These are phyloP conservation scores for Pseudozyma thailandica DNA, from an alignment of 1,284 basidiomycete species.

Conservation along the genomic window DNA sequence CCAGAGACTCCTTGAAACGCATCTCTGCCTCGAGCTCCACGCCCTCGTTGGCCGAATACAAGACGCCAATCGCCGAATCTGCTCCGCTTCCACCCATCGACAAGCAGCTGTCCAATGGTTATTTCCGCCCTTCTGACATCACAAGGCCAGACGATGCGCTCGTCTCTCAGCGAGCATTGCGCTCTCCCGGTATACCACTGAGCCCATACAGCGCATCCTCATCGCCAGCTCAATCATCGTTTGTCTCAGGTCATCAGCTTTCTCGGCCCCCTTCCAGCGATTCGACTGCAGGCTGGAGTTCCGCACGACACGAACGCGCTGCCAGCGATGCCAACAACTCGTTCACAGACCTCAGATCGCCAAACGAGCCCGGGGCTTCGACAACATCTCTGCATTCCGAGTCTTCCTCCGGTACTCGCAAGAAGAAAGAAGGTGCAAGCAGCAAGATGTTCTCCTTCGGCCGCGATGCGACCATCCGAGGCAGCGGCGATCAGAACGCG, in stretches of 20 bases:
- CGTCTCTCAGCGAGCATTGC: conserved; percentile 5
- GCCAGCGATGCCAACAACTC: conserved; percentile 29
- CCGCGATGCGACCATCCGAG: conserved; percentile 27
- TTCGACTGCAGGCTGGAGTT: conserved; percentile 11
- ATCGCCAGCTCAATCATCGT: conserved; percentile 20
- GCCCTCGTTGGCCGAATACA: conserved; percentile 21
- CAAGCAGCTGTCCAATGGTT: conserved; percentile 14
- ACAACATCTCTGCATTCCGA: conserved; percentile 38
- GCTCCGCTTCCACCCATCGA: conserved; percentile 12
- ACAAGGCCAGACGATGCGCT: conserved; percentile 5
- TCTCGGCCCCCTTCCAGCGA: conserved; percentile 28
- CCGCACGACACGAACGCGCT: conserved; percentile 25
- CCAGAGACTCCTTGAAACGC: conserved; percentile 7
- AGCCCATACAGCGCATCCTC: conserved; percentile 13
- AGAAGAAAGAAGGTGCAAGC: conserved; percentile 32
- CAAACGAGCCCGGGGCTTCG: conserved; percentile 11
- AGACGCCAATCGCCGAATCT: conserved; percentile 14
- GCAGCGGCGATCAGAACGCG: conserved; percentile 12
- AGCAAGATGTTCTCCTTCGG: conserved; percentile 45
- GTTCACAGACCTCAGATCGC: conserved; percentile 11
- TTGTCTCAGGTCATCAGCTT: conserved; percentile 19
- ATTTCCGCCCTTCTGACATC: conserved; percentile 19
- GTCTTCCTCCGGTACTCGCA: conserved; percentile 22
- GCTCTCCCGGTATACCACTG: conserved; percentile 12
- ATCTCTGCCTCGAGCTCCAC: conserved; percentile 21